Base-by-base conservation (phyloP, 257 asterid genomes). In the Salvia miltiorrhiza region DNA sequence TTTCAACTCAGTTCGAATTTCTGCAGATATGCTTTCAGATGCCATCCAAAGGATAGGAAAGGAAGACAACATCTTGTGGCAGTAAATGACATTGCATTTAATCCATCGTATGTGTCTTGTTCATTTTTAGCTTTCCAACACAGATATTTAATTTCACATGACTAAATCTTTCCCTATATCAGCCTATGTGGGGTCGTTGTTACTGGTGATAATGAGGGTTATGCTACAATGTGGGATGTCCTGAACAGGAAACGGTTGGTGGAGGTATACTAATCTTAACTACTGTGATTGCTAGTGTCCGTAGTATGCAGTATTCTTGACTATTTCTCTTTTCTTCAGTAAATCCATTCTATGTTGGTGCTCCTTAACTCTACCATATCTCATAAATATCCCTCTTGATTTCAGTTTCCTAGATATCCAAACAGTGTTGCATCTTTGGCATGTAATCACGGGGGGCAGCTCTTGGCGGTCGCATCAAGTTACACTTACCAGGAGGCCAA, bases 391-490 rank as follows among this genome's bases (percentile, higher is more conserved):
- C 61, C 53, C 30, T 49, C 69, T 50, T 76, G 49, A 37, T 17
- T 80, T 75, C 85, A 90, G 97, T 67, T 88, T 74, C 93, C 91
- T 40, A 78, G 76, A 71, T 82, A 71, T 70, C 84, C 92, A 24
- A 87, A 79, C 37, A 80, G 90, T 24, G 74, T 87, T 44, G 89
- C 90, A 55, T 88, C 96, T 1, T 60, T 93, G 81, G 89, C 96
- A 45, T 93, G 88, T 73, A 93, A 87, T 82, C 83, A 79, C 37
- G 77, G 75, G 20, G 99, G 96, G 41, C 73, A 76, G 63, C 75
- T 93, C 39, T 77, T 93, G 78, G 97, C 95, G 4, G 83, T 90
- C 44, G 95, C 97, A 73, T 87, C 95, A 58, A 82, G 95, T 78
- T 69, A 74, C 70, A 79, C 96, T 21, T 85, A 83, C 82, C 95